phyloP scores from a whole-genome alignment of 768 basidiomycete genomes.

The Hygrocybe coccinea region DNA sequence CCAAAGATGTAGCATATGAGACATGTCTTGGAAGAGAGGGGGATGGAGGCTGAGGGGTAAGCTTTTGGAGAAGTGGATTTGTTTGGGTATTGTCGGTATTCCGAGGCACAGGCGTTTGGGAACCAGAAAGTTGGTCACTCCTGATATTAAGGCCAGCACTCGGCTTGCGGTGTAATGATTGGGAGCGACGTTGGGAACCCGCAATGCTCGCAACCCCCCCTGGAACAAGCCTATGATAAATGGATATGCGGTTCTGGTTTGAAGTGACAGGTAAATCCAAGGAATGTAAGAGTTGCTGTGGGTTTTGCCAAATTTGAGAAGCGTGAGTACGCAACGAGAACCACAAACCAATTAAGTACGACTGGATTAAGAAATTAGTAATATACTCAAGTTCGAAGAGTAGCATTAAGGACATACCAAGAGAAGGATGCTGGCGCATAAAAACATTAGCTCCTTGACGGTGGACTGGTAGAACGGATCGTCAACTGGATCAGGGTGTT shows the following conservation, averaged over 20 bases:
- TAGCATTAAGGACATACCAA: slow-evolving; percentile 55
- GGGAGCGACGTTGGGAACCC: slow-evolving; percentile 21
- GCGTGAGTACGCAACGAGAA: slow-evolving; percentile 98
- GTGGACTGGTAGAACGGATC: slow-evolving; percentile 97
- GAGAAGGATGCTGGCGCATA: slow-evolving; percentile 84
- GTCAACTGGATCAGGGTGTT: slow-evolving; percentile 85
- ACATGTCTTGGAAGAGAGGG: slow-evolving; percentile 47
- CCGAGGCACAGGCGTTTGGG: slow-evolving; percentile 36
- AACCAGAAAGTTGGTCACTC: slow-evolving; percentile 33
- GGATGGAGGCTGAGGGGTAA: slow-evolving; percentile 22
- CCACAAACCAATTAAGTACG: slow-evolving; percentile 96
- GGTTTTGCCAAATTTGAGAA: slow-evolving; percentile 98
- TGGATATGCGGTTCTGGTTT: slow-evolving; percentile 49
- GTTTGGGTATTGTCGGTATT: slow-evolving; percentile 21
- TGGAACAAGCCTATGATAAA: slow-evolving; percentile 58
- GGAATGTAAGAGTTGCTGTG: slow-evolving; percentile 71
- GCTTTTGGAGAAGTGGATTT: not conserved
- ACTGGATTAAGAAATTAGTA: slow-evolving; percentile 42
- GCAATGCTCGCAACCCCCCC: slow-evolving; percentile 21
- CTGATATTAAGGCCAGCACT: slow-evolving; percentile 34
- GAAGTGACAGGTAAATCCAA: slow-evolving; percentile 51
- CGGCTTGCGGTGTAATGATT: slow-evolving; percentile 43
- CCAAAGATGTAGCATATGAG: slow-evolving; percentile 45
- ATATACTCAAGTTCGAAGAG: not conserved
- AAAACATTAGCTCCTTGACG: slow-evolving; percentile 93